Percentiles rank a stretch among this genome's conserved stretches.
Evolutionary conservation across 2,329 filamentous ascomycete genomes (phyloP).

Genomic region (Ambrosiella cleistominuta): DNA sequence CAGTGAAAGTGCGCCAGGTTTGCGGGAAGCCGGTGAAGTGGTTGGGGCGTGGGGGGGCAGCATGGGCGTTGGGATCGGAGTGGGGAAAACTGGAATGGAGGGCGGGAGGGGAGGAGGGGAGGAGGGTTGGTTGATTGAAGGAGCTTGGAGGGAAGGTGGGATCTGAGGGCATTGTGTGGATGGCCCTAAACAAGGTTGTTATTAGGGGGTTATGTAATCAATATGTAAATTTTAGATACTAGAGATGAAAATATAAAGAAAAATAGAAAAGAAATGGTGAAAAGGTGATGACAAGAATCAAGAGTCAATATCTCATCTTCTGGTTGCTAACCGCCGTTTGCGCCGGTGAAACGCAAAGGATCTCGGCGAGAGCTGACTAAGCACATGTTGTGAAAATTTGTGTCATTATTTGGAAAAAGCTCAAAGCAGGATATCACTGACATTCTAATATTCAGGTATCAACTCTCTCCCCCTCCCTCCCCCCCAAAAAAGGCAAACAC

Average conservation of each 20-base stretch:
- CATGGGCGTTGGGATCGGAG: background rate
- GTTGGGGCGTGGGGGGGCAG: slow-evolving; percentile 37
- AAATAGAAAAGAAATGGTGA: background rate
- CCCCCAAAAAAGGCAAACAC: background rate
- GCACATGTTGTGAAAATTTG: slow-evolving; percentile 1
- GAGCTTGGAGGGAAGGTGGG: background rate
- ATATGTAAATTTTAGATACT: background rate
- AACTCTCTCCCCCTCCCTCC: background rate
- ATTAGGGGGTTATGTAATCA: background rate
- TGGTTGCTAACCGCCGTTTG: background rate
- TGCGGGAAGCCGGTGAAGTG: slow-evolving; percentile 49
- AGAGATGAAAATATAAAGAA: background rate
- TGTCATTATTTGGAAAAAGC: background rate
- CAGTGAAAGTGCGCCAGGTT: slow-evolving; percentile 49
- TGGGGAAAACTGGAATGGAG: background rate
- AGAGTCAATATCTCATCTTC: background rate
- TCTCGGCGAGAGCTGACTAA: slow-evolving; percentile 7
- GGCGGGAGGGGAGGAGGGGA: background rate
- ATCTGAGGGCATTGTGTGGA: background rate
- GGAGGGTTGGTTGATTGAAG: background rate
- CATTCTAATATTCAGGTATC: background rate
- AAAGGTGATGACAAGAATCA: background rate
- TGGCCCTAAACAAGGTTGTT: background rate
- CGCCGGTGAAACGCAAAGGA: slow-evolving; percentile 9
- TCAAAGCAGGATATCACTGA: background rate